A percentile compares a stretch with the other conserved stretches of the same genome.
Conservation (phyloP, 192 early-diverging fungal species). For the Backusella psychrophila region DNA sequence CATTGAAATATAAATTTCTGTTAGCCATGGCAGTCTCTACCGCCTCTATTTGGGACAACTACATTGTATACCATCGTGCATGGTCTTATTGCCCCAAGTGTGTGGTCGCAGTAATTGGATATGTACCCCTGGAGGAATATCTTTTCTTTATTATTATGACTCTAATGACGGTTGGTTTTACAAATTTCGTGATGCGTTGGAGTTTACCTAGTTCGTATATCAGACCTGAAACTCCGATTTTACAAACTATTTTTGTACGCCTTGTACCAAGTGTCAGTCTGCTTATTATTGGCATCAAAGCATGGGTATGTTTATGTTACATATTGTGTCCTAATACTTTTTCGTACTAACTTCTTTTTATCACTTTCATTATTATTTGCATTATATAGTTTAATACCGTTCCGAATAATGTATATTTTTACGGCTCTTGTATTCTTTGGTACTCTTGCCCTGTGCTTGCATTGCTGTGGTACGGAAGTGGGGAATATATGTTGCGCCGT, state of each 20-base stretch:
- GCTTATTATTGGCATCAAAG: constrained; percentile 13
- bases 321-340: neutral
- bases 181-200: constrained; percentile 37
- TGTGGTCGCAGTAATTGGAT: constrained; percentile 52
- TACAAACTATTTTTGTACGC: constrained; percentile 7
- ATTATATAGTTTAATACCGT: constrained; percentile 23
- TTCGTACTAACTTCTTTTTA: neutral
- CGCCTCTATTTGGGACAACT: constrained; percentile 58
- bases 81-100: constrained; percentile 50
- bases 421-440: constrained; percentile 44
- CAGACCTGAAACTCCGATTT: neutral
- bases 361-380: neutral
- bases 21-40: constrained; percentile 40
- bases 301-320: constrained; percentile 19
- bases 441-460: constrained; percentile 47
- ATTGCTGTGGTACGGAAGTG: constrained; percentile 46
- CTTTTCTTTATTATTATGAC: constrained; percentile 58
- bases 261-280: constrained; percentile 28
- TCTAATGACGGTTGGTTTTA: constrained; percentile 37
- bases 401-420: constrained; percentile 40
- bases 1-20: constrained; percentile 35
- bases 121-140: constrained; percentile 60
- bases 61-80: constrained; percentile 48
- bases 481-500: constrained; percentile 43
- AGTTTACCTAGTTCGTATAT: constrained; percentile 28